phyloP scores from a whole-genome alignment of 1,139 yeast genomes.

The Barnettozyma hawaiiensis region DNA sequence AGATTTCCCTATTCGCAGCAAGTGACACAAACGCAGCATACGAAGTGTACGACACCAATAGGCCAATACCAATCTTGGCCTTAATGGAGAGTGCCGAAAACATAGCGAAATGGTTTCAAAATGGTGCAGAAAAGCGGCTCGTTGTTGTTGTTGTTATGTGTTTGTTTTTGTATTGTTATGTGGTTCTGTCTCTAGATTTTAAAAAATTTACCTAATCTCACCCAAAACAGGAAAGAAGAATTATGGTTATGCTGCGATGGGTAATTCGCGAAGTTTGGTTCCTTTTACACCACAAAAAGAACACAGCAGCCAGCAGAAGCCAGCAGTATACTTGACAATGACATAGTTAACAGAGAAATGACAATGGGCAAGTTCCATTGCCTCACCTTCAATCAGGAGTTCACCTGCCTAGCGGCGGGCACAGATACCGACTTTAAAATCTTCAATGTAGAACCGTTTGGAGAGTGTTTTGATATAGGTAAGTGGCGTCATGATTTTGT shows the following conservation, averaged over 20 bases:
- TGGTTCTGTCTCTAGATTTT: no score
- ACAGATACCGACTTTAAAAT: slow-evolving; percentile 49
- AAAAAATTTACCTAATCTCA: not conserved
- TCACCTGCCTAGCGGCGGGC: slow-evolving; percentile 57
- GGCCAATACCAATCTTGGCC: slow-evolving; percentile 33
- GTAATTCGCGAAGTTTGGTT: not conserved
- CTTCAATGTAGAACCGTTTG: slow-evolving; percentile 57
- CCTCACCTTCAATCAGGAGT: slow-evolving; percentile 56
- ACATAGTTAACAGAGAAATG: not conserved
- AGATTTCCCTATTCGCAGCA: slow-evolving; percentile 51
- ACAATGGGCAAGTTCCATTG: slow-evolving; percentile 5
- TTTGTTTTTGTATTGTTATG: no score
- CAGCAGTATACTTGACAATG: not conserved
- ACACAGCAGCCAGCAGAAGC: no score
- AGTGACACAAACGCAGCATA: slow-evolving; percentile 60
- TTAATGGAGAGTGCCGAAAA: slow-evolving; percentile 17
- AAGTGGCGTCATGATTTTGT: slow-evolving; percentile 4
- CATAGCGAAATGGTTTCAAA: slow-evolving; percentile 3
- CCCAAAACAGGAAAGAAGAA: not conserved
- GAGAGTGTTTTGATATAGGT: slow-evolving; percentile 43
- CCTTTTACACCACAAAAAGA: no score
- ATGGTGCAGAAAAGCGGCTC: no score
- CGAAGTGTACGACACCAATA: slow-evolving; percentile 58
- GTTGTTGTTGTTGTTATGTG: no score
- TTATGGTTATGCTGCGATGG: not conserved